phyloP scores from a whole-genome alignment of 345 rosid species.

The Arabidopsis arenosa region DNA sequence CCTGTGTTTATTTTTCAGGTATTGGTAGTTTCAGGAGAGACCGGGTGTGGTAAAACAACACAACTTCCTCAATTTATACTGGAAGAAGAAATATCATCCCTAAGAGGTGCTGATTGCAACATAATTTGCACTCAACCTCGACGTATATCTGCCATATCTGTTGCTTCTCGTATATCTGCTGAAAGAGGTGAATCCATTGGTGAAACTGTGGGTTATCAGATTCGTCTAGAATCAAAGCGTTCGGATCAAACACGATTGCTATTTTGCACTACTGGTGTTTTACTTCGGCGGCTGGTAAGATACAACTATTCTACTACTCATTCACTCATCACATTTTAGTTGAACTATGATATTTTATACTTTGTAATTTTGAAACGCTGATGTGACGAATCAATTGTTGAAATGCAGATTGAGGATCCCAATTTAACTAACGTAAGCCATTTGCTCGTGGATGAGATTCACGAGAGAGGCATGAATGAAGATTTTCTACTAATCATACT shows the following conservation, averaged over 20 bases:
- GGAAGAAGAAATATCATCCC: conserved; percentile 79
- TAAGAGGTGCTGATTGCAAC: conserved; percentile 85
- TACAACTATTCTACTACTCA: conserved; percentile 18
- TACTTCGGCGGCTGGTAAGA: conserved; percentile 84
- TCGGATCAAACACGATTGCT: conserved; percentile 82
- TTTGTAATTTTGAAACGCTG: conserved; percentile 13
- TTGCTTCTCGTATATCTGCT: conserved; percentile 88
- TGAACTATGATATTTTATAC: conserved; percentile 17
- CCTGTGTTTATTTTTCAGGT: conserved; percentile 53
- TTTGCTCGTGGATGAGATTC: conserved; percentile 97
- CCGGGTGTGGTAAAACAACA: conserved; percentile 99
- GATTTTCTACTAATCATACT: conserved; percentile 89
- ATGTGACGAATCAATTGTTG: conserved; percentile 33
- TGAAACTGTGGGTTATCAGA: conserved; percentile 94
- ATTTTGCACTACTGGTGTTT: conserved; percentile 95
- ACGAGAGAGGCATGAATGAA: conserved; percentile 98
- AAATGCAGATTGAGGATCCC: conserved; percentile 84
- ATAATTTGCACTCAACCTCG: conserved; percentile 97
- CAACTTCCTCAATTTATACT: conserved; percentile 95
- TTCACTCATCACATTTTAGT: conserved; percentile 3
- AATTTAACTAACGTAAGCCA: conserved; percentile 79
- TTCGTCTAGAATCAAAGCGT: conserved; percentile 82
- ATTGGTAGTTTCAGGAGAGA: conserved; percentile 92
- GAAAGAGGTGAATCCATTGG: conserved; percentile 94
- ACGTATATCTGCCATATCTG: conserved; percentile 94